Percentiles rank a stretch among this genome's conserved stretches.
These are phyloP conservation scores for Epicoccum nigrum DNA, from an alignment of 2,329 filamentous ascomycete species.

Conservation along the genomic window DNA sequence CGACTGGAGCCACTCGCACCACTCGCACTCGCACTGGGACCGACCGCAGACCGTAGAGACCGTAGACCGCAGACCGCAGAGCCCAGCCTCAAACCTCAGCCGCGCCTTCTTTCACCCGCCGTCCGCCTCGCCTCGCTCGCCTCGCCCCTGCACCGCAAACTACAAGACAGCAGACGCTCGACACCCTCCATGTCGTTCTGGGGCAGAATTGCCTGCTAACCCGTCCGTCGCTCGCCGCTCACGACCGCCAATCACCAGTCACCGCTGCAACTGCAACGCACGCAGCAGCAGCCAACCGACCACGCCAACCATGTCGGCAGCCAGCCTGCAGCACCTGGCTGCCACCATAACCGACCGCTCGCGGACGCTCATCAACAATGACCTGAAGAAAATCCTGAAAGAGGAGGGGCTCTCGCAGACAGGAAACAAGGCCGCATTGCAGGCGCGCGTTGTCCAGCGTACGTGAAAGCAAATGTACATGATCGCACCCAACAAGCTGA, in stretches of 20 bases:
- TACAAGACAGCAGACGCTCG: not conserved
- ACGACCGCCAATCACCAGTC: not conserved
- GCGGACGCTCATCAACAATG: conserved; percentile 64
- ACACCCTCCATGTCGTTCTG: conserved; percentile 15
- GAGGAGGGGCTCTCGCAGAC: conserved; percentile 72
- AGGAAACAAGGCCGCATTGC: conserved; percentile 84
- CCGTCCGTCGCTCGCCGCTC: not conserved
- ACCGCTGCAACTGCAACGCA: not conserved
- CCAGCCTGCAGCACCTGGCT: conserved; percentile 51
- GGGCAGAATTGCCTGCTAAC: conserved; percentile 19
- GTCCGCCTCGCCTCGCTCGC: conserved; percentile 10
- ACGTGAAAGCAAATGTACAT: conserved; percentile 51
- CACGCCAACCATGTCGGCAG: conserved; percentile 29
- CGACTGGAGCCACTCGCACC: too few relatives aligned
- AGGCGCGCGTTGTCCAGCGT: conserved; percentile 79
- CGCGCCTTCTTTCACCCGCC: conserved; percentile 20
- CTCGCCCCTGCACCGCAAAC: too few relatives aligned
- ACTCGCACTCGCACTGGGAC: too few relatives aligned
- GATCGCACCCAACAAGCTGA: conserved; percentile 21
- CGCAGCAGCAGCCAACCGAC: not conserved
- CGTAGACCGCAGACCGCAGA: too few relatives aligned
- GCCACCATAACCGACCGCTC: conserved; percentile 51
- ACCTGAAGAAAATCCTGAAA: conserved; percentile 78
- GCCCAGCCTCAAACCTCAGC: conserved; percentile 14
- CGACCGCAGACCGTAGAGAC: too few relatives aligned